phyloP scores from a whole-genome alignment of 164 flowering plant genomes.

The Houttuynia cordata region DNA sequence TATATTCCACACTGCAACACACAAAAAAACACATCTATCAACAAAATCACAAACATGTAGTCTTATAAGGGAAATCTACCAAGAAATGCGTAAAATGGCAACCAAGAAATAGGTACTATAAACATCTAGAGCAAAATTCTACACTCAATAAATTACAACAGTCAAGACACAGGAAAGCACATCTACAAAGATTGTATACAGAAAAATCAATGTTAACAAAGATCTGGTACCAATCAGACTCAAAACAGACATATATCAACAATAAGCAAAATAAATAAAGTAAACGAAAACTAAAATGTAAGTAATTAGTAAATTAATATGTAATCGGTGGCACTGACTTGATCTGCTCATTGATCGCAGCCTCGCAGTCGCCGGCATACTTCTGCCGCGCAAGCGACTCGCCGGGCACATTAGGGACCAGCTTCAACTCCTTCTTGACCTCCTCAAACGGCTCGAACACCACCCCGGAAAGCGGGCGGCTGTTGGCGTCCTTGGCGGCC shows the following conservation, averaged over 20 bases:
- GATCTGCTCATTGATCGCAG: conserved; percentile 84
- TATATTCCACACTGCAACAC: conserved; percentile 82
- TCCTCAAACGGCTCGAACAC: conserved; percentile 90
- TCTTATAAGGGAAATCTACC: too few species aligned
- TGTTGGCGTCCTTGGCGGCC: conserved; percentile 17
- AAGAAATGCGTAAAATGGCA: too few species aligned
- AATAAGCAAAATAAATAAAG: not conserved
- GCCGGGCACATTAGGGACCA: conserved; percentile 50
- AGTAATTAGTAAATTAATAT: not conserved
- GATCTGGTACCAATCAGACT: too few species aligned
- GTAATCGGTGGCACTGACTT: conserved; percentile 29
- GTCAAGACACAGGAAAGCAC: too few species aligned
- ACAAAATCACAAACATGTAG: too few species aligned
- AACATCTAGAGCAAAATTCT: too few species aligned
- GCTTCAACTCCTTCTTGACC: conserved; percentile 63
- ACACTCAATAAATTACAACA: too few species aligned
- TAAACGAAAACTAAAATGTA: not conserved
- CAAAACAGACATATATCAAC: too few species aligned
- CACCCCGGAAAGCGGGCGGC: conserved; percentile 52
- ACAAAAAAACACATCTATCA: too few species aligned
- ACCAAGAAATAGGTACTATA: too few species aligned
- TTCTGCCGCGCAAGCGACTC: conserved; percentile 77
- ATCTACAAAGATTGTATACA: too few species aligned
- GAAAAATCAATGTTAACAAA: too few species aligned
- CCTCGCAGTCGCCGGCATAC: conserved; percentile 41